Evolutionary conservation across 169 alveolate genomes (phyloP), one percentile per base, ranked within the genome.

Genomic region (Cystoisospora suis): DNA sequence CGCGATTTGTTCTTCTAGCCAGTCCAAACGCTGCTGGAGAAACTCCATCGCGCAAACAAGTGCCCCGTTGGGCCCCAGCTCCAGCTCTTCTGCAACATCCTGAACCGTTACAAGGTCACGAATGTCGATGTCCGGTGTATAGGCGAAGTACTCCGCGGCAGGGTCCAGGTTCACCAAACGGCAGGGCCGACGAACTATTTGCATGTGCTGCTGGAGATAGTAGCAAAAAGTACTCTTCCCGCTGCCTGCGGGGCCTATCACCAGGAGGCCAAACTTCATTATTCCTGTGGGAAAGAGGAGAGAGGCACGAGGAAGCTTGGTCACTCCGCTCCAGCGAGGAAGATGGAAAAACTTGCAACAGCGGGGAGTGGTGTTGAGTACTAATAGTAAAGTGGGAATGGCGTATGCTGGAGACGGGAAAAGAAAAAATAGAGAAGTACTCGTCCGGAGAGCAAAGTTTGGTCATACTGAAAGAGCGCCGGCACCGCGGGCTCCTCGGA

Each of bases 221-320:
- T 96, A 88, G 87, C 99, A 98, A 90, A 96, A 96, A 0, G 99
- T 97, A 70, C 98, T 95, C 96, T 97, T 96, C 47, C 99, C 99
- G 88, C 98, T 94, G n/a, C 99, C 99, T 47, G 99, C 99, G n/a
- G 99, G 99, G 29, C 99, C 99, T 70, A 98, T 95, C 49, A 97
- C 96, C 81, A 98, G 85, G 80, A 96, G 96, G 32, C 98, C 99
- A 49, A 34, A 70, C 81, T 38, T 70, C 81, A 70, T 70, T 12
- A 23, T 53, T 12, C 65, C 12, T 12, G 23, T 53, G 65, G 23
- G 65, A 23, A 53, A 53, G 65, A 23, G 12, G 23, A 53, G 65
- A 53, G 65, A 53, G 65, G 65, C 65, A 12, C 29, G 23, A 23
- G 23, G 65, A 53, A 53, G 65, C n/a, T n/a, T n/a, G n/a, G n/a